Base-by-base conservation (phyloP, 225 moss, liverwort and hornwort species). In the Anthoceros angustus region DNA sequence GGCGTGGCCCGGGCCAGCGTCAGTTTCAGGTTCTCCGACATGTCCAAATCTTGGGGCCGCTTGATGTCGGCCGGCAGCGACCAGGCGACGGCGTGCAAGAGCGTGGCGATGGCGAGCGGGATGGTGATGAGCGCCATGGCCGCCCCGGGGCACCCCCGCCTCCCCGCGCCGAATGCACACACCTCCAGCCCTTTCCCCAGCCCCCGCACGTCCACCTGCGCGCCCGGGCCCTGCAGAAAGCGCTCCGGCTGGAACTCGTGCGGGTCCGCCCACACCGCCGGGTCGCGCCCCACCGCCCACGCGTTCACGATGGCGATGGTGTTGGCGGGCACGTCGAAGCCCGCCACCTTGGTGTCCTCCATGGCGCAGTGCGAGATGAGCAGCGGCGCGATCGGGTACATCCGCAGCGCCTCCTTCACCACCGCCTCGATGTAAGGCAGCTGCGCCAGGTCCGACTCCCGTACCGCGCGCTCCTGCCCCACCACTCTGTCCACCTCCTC, bases 251-350 rank as follows among this genome's bases (percentile, higher is more conserved):
- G 16, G 63, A 76, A 79, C 8, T 71, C 64, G 39, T 64, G 39
- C 16, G 76, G 73, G 5, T 67, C 21, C 8, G 66, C 69, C 72
- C 72, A 75, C 9, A 63, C 64, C 23, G 23, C 55, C n/a, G 79
- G 72, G 12, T 75, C 72, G 9, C 72, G 61, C 3, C 66, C 63
- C 0, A 79, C 64, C 0, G 62, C 79, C 63, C 69, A 72, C 15
- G 62, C 20, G 12, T 64, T 71, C 41, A 79, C 65, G 25, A 72
- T 24, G 24, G 75, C 18, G 14, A 62, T 50, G 26, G 41, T 70
- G 10, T 42, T 63, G 18, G 72, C 42, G 14, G 75, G 72, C 40
- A 79, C 71, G 38, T 73, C 70, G 63, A 76, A 80, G 16, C 66
- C 76, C 25, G 60, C 70, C 6, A 74, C 41, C 49, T 60, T 11